Base-by-base conservation (phyloP, 2,329 filamentous ascomycete genomes). In the Arthrobotrys pseudoclavata region DNA sequence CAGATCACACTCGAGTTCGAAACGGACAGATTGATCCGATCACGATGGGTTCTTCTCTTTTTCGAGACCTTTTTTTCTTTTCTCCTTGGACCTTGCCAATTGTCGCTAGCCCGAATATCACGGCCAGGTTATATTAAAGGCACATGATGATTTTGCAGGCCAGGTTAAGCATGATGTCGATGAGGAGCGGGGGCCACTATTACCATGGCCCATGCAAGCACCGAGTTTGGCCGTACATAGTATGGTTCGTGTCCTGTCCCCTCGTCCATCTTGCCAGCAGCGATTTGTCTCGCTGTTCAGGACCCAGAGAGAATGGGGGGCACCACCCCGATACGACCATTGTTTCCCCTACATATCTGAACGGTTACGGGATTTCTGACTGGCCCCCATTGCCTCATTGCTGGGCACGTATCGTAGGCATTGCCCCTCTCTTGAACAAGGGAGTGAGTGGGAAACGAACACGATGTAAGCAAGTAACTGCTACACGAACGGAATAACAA, bases 91-190 rank as follows among this genome's bases (percentile, higher is more conserved):
- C 70, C 70, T 67, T 75, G 52, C 52, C 52, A 57, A 57, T 57
- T 57, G 70, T 62, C 60, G 53, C 53, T 26, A 55, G 68, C 48
- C 64, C 53, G 64, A 69, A 50, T 69, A 61, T 76, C 57, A 61
- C 71, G 71, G 71, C 71, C 71, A 76, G 71, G 71, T 75, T 76
- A 76, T 69, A 63, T 69, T 62, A 76, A 69, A 76, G 71, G 71
- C 71, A 76, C 71, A 76, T 76, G 71, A 76, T 69, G 71, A 45
- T 62, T 64, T 68, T 64, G 64, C 71, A 76, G 71, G 62, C 66
- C 63, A 69, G 71, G 68, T 76, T 69, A 68, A 76, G 53, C 64
- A 76, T 67, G 62, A 68, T 63, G 71, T 69, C 48, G 71, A 69
- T 76, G 71, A 76, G 71, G 61, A 61, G 55, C 55, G 71, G 71